Percentiles rank a stretch among this genome's conserved stretches.
These are phyloP conservation scores for Hypoxylon sp. DNA, from an alignment of 2,329 filamentous ascomycete species.

Conservation along the genomic window DNA sequence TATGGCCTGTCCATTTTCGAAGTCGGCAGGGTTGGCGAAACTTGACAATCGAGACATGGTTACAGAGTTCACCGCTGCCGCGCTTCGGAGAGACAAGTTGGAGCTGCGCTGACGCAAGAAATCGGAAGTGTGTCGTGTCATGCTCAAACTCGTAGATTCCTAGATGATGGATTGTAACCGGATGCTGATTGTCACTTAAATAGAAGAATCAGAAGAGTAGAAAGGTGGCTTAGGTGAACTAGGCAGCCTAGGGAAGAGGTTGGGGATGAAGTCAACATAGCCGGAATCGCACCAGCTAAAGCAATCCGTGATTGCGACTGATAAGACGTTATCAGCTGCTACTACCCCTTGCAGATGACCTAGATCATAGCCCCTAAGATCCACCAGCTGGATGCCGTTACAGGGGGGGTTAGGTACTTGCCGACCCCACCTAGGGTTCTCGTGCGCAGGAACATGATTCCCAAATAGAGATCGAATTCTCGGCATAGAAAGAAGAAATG, in stretches of 20 bases:
- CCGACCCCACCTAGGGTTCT: constrained; percentile 4
- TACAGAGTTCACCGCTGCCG: constrained; percentile 54
- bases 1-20: constrained; percentile 44
- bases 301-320: constrained; percentile 20
- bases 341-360: constrained; percentile 32
- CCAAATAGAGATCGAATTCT: background rate
- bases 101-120: constrained; percentile 62
- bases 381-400: constrained; percentile 5
- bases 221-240: constrained; percentile 8
- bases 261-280: constrained; percentile 31
- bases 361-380: constrained; percentile 10
- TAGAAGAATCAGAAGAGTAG: constrained; percentile 7
- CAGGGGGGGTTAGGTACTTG: constrained; percentile 11
- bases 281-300: constrained; percentile 27
- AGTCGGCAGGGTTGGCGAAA: constrained; percentile 52
- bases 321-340: constrained; percentile 43
- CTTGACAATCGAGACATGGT: constrained; percentile 50
- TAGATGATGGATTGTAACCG: background rate
- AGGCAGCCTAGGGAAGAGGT: constrained; percentile 31
- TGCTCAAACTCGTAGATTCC: constrained; percentile 44
- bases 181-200: constrained; percentile 1
- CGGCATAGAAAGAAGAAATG: background rate
- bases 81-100: constrained; percentile 62
- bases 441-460: background rate
- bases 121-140: constrained; percentile 64